Evolutionary conservation across 2,329 filamentous ascomycete genomes (phyloP), one percentile per base, ranked within the genome.

Genomic region (Bretziella fagacearum): DNA sequence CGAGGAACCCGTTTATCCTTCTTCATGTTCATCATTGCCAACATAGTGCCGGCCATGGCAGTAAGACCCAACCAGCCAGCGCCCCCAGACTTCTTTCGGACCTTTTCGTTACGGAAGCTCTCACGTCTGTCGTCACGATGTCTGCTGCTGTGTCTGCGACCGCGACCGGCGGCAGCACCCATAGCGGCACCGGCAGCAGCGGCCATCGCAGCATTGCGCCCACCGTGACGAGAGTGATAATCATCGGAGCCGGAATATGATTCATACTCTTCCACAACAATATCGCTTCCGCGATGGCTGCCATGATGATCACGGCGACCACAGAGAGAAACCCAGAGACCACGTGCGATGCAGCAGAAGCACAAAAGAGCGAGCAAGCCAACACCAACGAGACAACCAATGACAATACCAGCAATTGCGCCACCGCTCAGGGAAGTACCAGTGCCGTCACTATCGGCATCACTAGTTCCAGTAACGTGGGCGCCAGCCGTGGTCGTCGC

Each of bases 361-460:
- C 80, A 85, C 56, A 86, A 63, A 6, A 83, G 69, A 3, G 79
- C 64, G 18, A 87, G 71, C 2, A 87, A 65, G 33, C 70, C 62
- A 29, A 85, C 67, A 52, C 79, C 82, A 11, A 71, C 70, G 42
- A 87, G 67, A 8, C 75, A 72, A 52, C 82, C 82, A 48, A 87
- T 78, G 53, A 87, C 82, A 56, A 87, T 87, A 51, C 82, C 82
- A 13, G 83, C 82, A 55, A 87, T 87, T 51, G 80, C 82, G 45
- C 81, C 82, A 36, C 69, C 72, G 55, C 77, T 82, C 46, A 87
- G 69, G 36, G 63, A 60, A 48, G 63, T 63, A 23, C 63, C 61
- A 30, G 53, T 56, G 33, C 26, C 44, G 8, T 45, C 45, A 10
- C 40, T 23, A 30, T 56, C 65, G 55, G 61, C 63, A 39, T 60